Conservation (phyloP, 2,329 filamentous ascomycete genomes). For the Cryphonectria naterciae region DNA sequence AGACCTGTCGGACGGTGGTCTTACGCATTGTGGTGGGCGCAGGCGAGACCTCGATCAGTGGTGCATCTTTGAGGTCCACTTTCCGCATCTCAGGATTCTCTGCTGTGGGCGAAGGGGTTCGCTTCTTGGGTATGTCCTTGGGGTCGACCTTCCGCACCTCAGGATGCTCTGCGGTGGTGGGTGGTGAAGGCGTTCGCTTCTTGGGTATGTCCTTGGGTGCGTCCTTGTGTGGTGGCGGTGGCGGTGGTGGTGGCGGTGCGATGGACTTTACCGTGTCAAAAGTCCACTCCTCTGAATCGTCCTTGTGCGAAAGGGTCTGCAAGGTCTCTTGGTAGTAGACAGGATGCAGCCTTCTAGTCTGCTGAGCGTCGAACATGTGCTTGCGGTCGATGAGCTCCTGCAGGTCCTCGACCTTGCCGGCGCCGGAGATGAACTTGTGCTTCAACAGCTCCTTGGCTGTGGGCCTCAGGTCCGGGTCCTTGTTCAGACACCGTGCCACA, state of each 20-base stretch:
- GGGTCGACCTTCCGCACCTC: constrained; percentile 62
- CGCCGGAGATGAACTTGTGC: constrained; percentile 84
- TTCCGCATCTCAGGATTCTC: constrained; percentile 65
- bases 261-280: constrained; percentile 91
- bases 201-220: constrained; percentile 53
- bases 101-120: constrained; percentile 61
- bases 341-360: constrained; percentile 69
- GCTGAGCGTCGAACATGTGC: constrained; percentile 79
- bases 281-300: constrained; percentile 79
- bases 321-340: constrained; percentile 95
- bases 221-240: neutral
- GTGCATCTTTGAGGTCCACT: constrained; percentile 64
- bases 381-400: constrained; percentile 85
- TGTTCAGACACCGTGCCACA: constrained; percentile 84
- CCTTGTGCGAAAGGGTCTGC: constrained; percentile 67
- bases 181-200: constrained; percentile 57
- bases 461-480: constrained; percentile 83
- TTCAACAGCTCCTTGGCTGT: constrained; percentile 85
- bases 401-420: constrained; percentile 84
- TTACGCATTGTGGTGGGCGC: constrained; percentile 60
- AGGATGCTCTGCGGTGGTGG: constrained; percentile 62
- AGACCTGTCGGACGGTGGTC: constrained; percentile 58
- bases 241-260: constrained; percentile 45
- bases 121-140: constrained; percentile 56
- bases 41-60: constrained; percentile 61